These are phyloP conservation scores for Cystofilobasidium capitatum DNA, from an alignment of 768 basidiomycete genomes.

Conservation along the genomic window DNA sequence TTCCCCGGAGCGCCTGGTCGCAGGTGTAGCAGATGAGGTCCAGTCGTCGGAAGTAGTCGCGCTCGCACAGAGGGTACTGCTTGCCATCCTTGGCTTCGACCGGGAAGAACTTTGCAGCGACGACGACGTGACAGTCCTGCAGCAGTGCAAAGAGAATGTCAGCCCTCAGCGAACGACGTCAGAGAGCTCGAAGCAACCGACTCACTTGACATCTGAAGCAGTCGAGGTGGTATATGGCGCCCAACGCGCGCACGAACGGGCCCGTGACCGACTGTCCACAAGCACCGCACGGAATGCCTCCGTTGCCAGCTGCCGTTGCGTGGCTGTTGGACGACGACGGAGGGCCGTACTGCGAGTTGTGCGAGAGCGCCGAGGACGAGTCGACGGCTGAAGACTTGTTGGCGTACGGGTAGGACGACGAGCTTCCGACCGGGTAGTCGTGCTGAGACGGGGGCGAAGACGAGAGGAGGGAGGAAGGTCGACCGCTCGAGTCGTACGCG, in stretches of 20 bases:
- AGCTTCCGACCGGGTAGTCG: background rate
- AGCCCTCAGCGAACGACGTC: background rate
- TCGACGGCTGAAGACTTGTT: constrained; percentile 3
- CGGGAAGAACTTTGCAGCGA: constrained; percentile 97
- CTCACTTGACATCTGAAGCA: constrained; percentile 96
- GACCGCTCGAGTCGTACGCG: background rate
- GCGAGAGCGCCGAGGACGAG: constrained; percentile 19
- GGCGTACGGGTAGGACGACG: background rate
- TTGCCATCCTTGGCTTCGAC: constrained; percentile 60
- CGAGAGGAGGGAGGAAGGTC: background rate
- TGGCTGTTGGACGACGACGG: background rate
- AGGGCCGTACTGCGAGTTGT: constrained; percentile 6
- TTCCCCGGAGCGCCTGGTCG: constrained; percentile 82
- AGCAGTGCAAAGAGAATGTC: background rate
- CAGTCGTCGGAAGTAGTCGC: constrained; percentile 91
- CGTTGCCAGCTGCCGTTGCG: background rate
- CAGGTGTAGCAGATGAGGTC: constrained; percentile 96
- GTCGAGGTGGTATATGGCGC: constrained; percentile 87
- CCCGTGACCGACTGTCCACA: constrained; percentile 42
- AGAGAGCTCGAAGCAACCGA: constrained; percentile 20
- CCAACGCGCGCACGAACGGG: constrained; percentile 89
- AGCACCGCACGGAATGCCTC: constrained; percentile 15
- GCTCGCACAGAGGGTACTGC: constrained; percentile 91
- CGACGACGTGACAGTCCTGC: constrained; percentile 91
- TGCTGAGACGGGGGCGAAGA: constrained; percentile 9